Base-by-base conservation (phyloP, 179 eudicot genomes). In the Sideroxylon spinosum region DNA sequence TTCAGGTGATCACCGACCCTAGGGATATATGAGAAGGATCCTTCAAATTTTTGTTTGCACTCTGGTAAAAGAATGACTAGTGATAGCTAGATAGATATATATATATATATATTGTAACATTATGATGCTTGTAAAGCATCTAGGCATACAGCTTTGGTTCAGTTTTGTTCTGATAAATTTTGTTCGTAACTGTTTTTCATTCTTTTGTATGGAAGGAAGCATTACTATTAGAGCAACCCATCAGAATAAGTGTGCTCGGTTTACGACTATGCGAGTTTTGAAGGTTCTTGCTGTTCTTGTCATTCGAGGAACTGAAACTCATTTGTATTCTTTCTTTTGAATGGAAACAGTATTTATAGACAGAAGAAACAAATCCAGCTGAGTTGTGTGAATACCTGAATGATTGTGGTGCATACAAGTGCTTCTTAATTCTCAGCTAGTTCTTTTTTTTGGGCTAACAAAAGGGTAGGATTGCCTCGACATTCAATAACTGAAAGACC, bases 1-100 rank as follows among this genome's bases (percentile, higher is more conserved):
- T 37, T 1, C 71, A 80, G 82, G 74, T 28, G 11, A 71, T 81
- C 65, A 50, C 72, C 32, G 72, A 70, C 62, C 85, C 79, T 52
- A 59, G 32, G 19, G 85, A 82, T 32, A 9, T 85, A 57, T 73
- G 55, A 73, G 74, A 49, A 82, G 70, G 56, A 16, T 72, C 57
- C 20, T 32, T 17, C 0, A 20, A 62, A 23, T 68, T 52, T 25
- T 23, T 48, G 9, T 37, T 72, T 9, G 19, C 29, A 7, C 6
- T 20, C 23, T 52, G 70, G 26, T 46, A 53, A 26, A 25, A 46
- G 59, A 37, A 65, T 26, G 26, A 66, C 46, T 20, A 32, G 62
- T 32, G 76, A 57, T 52, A 73, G 28, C 44, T 37, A 37, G 2
- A 1, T 37, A 37, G 3, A 37, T 37, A 37, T 37, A 37, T 37